Base-by-base conservation (phyloP, 2,329 filamentous ascomycete genomes). In the Paracoccidioides brasiliensis region DNA sequence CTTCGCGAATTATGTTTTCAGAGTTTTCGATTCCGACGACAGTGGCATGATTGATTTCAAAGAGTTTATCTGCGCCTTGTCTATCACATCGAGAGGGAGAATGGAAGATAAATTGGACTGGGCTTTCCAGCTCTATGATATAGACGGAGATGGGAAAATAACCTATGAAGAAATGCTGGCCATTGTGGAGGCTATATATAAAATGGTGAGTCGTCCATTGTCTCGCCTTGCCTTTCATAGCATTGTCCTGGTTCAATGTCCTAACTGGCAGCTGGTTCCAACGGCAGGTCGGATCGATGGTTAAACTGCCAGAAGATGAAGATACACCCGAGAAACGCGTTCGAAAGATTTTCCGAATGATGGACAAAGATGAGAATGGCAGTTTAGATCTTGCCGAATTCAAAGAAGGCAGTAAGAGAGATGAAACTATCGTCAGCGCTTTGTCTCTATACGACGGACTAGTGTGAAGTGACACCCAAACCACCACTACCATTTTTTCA, bases 21-120 rank as follows among this genome's bases (percentile, higher is more conserved):
- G 96, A 65, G 93, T 98, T 42, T 98, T 98, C 72, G 93, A 98
- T 72, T 87, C 88, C 69, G 93, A 98, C 74, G 94, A 95, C 68
- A 95, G 89, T 46, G 93, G 93, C 62, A 91, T 88, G 64, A 98
- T 98, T 69, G 93, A 98, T 75, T 98, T 98, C 75, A 97, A 97
- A 72, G 93, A 98, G 74, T 98, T 98, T 75, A 98, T 98, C 73
- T 96, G 91, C 76, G 93, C 93, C 33, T 77, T 98, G 61, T 95
- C 89, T 72, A 91, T 98, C 67, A 98, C 93, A 52, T 95, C 89
- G 73, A 83, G 93, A 64, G 93, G 93, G 68, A 94, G 94, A 78
- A 95, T 97, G 89, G 93, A 98, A 75, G 93, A 98, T 75, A 98
- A 98, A 75, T 80, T 98, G 56, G 91, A 97, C 72, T 98, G 93